A percentile compares a stretch with the other conserved stretches of the same genome.
phyloP scores from a whole-genome alignment of 805 yeast genomes.

The Candida pini region DNA sequence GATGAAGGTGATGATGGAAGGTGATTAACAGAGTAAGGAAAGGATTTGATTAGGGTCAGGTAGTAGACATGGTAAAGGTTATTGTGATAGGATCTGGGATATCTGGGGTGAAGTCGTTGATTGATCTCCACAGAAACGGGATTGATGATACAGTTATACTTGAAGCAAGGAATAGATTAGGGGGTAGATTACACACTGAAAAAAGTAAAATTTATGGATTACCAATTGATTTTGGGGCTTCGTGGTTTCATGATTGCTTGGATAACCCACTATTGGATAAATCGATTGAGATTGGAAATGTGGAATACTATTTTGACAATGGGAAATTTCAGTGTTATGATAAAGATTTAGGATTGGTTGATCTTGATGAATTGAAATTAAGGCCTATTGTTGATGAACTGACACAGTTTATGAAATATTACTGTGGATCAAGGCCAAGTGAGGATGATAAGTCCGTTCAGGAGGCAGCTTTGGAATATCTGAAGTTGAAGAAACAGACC shows the following conservation, averaged over 20 bases:
- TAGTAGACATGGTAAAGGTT: conserved; percentile 25
- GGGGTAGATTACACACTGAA: conserved; percentile 59
- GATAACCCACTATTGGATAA: conserved; percentile 56
- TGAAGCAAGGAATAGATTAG: conserved; percentile 53
- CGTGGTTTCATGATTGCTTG: conserved; percentile 86
- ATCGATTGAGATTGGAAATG: conserved; percentile 28
- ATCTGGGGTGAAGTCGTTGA: conserved; percentile 46
- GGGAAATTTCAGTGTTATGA: conserved; percentile 18
- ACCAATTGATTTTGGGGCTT: conserved; percentile 72
- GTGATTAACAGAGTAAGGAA: no score
- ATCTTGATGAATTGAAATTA: conserved; percentile 52
- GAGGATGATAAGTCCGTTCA: conserved; percentile 52
- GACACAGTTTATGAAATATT: conserved; percentile 15
- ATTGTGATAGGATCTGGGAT: conserved; percentile 53
- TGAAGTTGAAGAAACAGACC: conserved; percentile 37
- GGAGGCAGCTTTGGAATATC: conserved; percentile 43
- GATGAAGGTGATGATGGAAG: no score
- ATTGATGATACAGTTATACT: conserved; percentile 37
- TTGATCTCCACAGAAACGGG: conserved; percentile 31
- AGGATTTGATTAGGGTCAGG: no score
- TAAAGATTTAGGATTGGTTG: conserved; percentile 28
- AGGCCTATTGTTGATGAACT: conserved; percentile 29
- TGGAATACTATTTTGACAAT: conserved; percentile 28
- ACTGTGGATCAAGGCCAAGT: conserved; percentile 15
- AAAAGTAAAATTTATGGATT: conserved; percentile 18